Percentiles rank a stretch among this genome's conserved stretches.
phyloP scores from a whole-genome alignment of 495 filamentous ascomycete species.

The Penicillium lagena region DNA sequence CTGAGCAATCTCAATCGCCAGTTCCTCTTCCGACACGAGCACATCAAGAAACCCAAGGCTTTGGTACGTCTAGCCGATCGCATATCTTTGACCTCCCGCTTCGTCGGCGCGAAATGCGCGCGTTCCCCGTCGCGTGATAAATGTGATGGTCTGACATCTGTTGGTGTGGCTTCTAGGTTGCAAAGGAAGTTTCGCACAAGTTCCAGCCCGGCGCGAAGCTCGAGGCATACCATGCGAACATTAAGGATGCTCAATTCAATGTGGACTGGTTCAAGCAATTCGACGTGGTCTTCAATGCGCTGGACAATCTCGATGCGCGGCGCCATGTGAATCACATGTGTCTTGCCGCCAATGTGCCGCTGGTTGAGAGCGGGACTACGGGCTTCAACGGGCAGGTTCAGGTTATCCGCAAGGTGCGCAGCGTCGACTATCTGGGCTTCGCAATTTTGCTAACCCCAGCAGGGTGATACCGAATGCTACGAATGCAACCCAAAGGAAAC shows the following conservation, averaged over 20 bases:
- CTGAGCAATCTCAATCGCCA: conserved; percentile 97
- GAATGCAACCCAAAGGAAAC: conserved; percentile 86
- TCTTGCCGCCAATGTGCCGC: conserved; percentile 77
- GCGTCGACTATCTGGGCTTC: background rate
- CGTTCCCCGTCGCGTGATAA: background rate
- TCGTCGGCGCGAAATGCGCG: background rate
- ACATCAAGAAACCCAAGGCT: conserved; percentile 97
- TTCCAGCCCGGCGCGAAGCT: conserved; percentile 91
- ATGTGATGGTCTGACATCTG: conserved; percentile 12
- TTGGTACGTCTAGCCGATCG: conserved; percentile 51
- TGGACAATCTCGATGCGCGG: conserved; percentile 92
- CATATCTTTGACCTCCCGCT: background rate
- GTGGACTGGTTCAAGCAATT: conserved; percentile 85
- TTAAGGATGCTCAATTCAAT: conserved; percentile 89
- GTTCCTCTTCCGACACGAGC: conserved; percentile 94
- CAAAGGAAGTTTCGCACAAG: conserved; percentile 82
- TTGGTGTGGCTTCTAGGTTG: conserved; percentile 54
- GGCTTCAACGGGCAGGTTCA: conserved; percentile 98
- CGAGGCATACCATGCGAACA: conserved; percentile 88
- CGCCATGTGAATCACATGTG: conserved; percentile 98
- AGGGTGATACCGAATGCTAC: conserved; percentile 92
- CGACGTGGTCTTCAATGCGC: conserved; percentile 86
- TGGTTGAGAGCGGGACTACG: conserved; percentile 96
- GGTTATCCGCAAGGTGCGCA: conserved; percentile 73
- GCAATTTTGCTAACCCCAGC: conserved; percentile 8